Evolutionary conservation across 2,329 filamentous ascomycete species (phyloP).

Genomic region (Talaromyces sp.): DNA sequence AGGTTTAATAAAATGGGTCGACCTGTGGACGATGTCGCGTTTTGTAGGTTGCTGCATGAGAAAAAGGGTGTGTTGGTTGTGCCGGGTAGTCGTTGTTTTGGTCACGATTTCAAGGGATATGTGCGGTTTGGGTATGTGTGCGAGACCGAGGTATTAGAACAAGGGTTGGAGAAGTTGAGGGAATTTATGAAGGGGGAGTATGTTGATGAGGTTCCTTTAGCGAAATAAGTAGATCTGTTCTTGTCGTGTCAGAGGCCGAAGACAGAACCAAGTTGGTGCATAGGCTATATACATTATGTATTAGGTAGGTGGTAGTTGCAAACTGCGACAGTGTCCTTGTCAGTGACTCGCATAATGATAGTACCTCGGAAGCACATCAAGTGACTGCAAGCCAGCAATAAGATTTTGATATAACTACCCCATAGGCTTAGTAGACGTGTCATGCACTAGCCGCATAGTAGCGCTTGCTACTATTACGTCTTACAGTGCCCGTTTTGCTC

Average conservation of each 20-base stretch:
- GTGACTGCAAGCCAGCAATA: not conserved
- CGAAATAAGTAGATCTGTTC: not conserved
- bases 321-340: not conserved
- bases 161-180: constrained; percentile 58
- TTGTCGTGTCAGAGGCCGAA: not conserved
- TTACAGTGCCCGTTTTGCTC: too few species aligned
- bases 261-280: too few species aligned
- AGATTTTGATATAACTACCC: not conserved
- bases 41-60: constrained; percentile 66
- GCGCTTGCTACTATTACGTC: not conserved
- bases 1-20: constrained; percentile 61
- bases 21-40: constrained; percentile 67
- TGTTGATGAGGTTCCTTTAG: constrained; percentile 47
- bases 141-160: constrained; percentile 64
- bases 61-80: constrained; percentile 71
- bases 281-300: not conserved
- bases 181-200: constrained; percentile 55
- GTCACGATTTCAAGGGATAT: constrained; percentile 65
- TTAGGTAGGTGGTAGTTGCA: not conserved
- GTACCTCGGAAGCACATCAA: not conserved
- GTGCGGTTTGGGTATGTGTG: constrained; percentile 75
- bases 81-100: constrained; percentile 72
- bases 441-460: not conserved
- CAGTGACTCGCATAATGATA: not conserved
- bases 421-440: not conserved